These are phyloP conservation scores for Irpex sp. DNA, from an alignment of 1,284 basidiomycete genomes.

Conservation along the genomic window DNA sequence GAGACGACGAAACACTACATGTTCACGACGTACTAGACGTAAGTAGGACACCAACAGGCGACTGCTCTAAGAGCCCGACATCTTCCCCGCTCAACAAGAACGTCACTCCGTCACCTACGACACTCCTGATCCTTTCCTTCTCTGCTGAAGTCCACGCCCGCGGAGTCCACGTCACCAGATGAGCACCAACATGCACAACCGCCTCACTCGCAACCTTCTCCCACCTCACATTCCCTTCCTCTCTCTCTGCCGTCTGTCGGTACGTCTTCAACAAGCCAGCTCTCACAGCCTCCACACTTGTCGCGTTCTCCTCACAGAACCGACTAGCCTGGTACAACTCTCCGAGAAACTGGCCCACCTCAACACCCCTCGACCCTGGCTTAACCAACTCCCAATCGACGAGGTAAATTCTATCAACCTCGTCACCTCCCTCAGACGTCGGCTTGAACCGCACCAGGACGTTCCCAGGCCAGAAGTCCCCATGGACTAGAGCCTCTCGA, in stretches of 20 bases:
- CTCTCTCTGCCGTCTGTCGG: conserved; percentile 15
- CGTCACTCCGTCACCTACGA: conserved; percentile 42
- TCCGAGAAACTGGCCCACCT: conserved; percentile 55
- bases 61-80: not conserved
- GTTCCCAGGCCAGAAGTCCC: conserved; percentile 68
- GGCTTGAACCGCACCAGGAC: conserved; percentile 34
- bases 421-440: conserved; percentile 17
- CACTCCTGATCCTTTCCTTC: conserved; percentile 37
- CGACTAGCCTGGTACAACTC: conserved; percentile 44
- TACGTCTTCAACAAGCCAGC: conserved; percentile 42
- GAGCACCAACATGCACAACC: conserved; percentile 42
- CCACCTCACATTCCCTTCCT: conserved; percentile 1
- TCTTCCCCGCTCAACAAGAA: conserved; percentile 33
- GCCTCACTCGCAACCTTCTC: conserved; percentile 25
- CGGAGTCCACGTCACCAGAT: conserved; percentile 41
- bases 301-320: conserved; percentile 35
- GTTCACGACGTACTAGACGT: not conserved
- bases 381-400: conserved; percentile 58
- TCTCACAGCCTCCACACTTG: conserved; percentile 30
- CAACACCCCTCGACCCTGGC: conserved; percentile 44
- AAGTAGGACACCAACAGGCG: not conserved
- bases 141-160: conserved; percentile 37
- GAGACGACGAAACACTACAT: no score
- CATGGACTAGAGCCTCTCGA: conserved; percentile 38
- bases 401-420: conserved; percentile 37